Base-by-base conservation (phyloP, 371 early-diverging fungal genomes). In the Mucor plumbeus region DNA sequence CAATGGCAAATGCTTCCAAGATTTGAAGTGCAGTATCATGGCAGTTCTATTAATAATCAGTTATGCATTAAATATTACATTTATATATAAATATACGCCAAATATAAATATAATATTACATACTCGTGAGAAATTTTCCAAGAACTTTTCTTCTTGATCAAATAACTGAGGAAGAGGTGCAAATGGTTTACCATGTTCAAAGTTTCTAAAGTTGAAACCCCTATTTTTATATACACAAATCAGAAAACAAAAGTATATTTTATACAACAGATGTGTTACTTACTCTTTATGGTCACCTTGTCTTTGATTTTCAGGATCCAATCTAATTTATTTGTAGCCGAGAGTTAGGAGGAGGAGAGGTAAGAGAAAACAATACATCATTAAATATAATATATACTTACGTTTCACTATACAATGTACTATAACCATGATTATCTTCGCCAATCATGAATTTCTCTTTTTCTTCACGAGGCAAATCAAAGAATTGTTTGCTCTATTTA, bases 281-380 rank as follows among this genome's bases (percentile, higher is more conserved):
- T 80, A 86, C 88, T 89, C 89, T 79, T 89, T 89, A 70, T 83
- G 76, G 71, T 89, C 89, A 6, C 88, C 88, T 48, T 81, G 77
- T 31, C 72, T 79, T 71, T 87, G 86, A 53, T 78, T 68, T 53
- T 80, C 79, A 38, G 87, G 85, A 67, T 88, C 85, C 62, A 88
- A 68, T 33, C 85, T 82, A 64, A 68, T 35, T 84, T 81, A 63
- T 40, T 40, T 19, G 19, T 26, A 26, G 26, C 26, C 21, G 19
- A 26, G 26, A 10, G 21, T 26, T 48, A 48, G 48, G 11, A 0
- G n/a, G n/a, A n/a, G n/a, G n/a, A n/a, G n/a, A n/a, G n/a, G 5
- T 6, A 48, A 19, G 7, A 13, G 26, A 21, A 10, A 50, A 21
- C 1, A 19, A 17, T 17, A 11, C 7, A 50, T 4, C 5, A 19